A percentile compares a stretch with the other conserved stretches of the same genome.
Conservation (phyloP, 495 filamentous ascomycete genomes). For the Penicillium mononematosum region DNA sequence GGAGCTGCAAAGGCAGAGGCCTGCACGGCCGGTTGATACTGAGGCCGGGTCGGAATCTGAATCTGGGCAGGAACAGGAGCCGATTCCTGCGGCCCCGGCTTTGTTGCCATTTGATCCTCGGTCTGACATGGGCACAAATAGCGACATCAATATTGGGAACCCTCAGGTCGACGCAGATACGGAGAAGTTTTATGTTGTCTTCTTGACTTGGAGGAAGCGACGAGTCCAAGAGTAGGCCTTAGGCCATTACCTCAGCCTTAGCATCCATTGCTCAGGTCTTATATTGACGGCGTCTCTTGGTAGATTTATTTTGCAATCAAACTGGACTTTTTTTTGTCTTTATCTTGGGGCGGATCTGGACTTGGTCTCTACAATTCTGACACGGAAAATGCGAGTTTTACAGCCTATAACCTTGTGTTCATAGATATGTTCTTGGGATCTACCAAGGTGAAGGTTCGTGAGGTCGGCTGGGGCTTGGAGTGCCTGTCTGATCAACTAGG, state of each 20-base stretch:
- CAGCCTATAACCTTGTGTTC: no score
- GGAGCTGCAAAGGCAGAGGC: slow-evolving; percentile 6
- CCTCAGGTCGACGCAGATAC: neutral
- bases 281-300: no score
- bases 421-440: no score
- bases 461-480: no score
- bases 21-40: neutral
- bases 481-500: no score
- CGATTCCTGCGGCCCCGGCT: slow-evolving; percentile 51
- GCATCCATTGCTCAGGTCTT: neutral
- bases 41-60: neutral
- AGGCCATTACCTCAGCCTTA: neutral
- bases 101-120: slow-evolving; percentile 63
- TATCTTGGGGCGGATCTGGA: no score
- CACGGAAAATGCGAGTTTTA: no score
- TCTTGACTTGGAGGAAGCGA: slow-evolving; percentile 7
- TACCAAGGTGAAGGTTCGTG: no score
- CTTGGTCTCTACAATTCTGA: no score
- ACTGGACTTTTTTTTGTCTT: no score
- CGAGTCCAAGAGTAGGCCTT: neutral
- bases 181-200: slow-evolving; percentile 3
- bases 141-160: slow-evolving; percentile 53
- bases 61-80: neutral
- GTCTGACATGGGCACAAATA: slow-evolving; percentile 40
- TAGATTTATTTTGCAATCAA: no score